phyloP scores from a whole-genome alignment of 192 early-diverging fungal genomes.

The Endogone sp. region DNA sequence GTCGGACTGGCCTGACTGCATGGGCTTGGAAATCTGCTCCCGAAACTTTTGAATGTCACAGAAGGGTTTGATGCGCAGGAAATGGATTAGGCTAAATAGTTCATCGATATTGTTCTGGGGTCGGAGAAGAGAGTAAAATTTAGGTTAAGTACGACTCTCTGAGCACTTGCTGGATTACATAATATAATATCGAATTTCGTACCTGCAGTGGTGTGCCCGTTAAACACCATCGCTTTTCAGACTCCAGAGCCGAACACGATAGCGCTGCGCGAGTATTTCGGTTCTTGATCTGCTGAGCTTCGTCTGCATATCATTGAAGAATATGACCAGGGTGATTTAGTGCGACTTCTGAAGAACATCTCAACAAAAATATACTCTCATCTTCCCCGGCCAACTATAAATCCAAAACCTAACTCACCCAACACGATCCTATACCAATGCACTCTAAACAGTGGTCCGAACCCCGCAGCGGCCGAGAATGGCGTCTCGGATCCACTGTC shows the following conservation, averaged over 20 bases:
- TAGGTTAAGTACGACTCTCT: neutral
- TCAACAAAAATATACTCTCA: no score
- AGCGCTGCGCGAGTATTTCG: constrained; percentile 34
- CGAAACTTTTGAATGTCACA: constrained; percentile 45
- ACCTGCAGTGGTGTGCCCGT: constrained; percentile 48
- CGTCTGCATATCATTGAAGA: constrained; percentile 39
- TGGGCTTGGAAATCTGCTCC: constrained; percentile 40
- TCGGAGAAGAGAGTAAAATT: constrained; percentile 26
- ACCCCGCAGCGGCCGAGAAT: neutral
- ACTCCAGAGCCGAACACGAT: constrained; percentile 40
- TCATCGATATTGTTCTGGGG: constrained; percentile 64
- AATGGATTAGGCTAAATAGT: constrained; percentile 64
- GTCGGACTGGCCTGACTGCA: constrained; percentile 26
- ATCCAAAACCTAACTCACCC: constrained; percentile 5
- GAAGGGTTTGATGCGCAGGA: constrained; percentile 58
- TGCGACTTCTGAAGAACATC: no score
- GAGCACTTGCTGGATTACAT: neutral
- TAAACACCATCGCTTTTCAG: constrained; percentile 59
- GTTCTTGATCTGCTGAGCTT: constrained; percentile 67
- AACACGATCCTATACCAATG: constrained; percentile 46
- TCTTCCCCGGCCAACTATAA: no score
- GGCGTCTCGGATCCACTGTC: neutral
- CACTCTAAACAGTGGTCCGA: constrained; percentile 34
- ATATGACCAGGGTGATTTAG: no score
- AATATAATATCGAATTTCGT: neutral